Evolutionary conservation across 2,329 filamentous ascomycete genomes (phyloP).

Genomic region (Alternaria ventricosa): DNA sequence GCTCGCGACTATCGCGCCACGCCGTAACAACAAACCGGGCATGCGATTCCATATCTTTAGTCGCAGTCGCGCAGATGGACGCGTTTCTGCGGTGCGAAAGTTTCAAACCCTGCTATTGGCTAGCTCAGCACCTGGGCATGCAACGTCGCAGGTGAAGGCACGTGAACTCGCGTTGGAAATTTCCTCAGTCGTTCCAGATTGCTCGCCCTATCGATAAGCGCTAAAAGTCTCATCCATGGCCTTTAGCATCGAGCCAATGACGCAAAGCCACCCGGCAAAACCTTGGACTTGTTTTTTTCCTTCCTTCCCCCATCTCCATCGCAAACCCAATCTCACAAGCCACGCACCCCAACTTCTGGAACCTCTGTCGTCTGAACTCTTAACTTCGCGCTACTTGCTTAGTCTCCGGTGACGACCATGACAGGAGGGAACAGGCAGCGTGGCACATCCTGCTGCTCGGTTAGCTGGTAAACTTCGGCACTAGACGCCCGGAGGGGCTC

Average conservation of each 20-base stretch:
- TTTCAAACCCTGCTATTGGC: constrained; percentile 17
- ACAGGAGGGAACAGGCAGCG: neutral
- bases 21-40: constrained; percentile 16
- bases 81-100: neutral
- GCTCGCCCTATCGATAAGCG: neutral
- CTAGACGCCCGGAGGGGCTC: neutral
- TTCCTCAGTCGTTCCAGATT: neutral
- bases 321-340: neutral
- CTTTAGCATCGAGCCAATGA: neutral
- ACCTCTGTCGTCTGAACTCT: constrained; percentile 10
- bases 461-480: neutral
- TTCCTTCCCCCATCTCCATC: neutral
- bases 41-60: constrained; percentile 19
- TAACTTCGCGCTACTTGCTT: constrained; percentile 9
- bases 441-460: constrained; percentile 3
- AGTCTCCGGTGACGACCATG: constrained; percentile 3
- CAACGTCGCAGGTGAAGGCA: constrained; percentile 8
- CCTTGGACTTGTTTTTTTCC: neutral
- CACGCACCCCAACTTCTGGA: constrained; percentile 11
- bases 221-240: neutral
- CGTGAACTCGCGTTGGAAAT: constrained; percentile 8
- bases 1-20: constrained; percentile 71
- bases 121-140: neutral
- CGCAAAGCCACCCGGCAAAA: neutral
- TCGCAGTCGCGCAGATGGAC: neutral